Base-by-base conservation (phyloP, 2,329 filamentous ascomycete species). In the Monosporascus sp. region DNA sequence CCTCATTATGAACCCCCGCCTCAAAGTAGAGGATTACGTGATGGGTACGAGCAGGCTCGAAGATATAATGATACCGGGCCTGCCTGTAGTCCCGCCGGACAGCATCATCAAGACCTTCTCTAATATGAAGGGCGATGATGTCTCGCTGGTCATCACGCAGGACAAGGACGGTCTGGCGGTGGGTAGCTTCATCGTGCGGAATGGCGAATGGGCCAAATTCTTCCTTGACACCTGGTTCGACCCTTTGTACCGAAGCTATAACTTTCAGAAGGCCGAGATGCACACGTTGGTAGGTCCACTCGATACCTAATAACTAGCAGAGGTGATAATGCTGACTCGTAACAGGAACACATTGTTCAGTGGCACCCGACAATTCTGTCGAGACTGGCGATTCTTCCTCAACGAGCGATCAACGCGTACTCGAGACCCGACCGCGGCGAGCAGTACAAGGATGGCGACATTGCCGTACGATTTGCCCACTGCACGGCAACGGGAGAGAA, bases 361-460 rank as follows among this genome's bases (percentile, higher is more conserved):
- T 99, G 94, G 95, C 94, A 99, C 68, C 91, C 93, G 27, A 99
- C 94, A 0, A 87, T 99, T 45, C 82, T 99, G 11, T 91, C 93
- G 38, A 94, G 91, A 67, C 76, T 97, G 57, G 92, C 89, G 1
- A 78, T 99, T 22, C 79, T 99, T n/a, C 91, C 93, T 2, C 94
- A 99, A 71, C 83, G 87, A 50, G 78, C 81, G 36, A 75, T 99
- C 68, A 96, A 96, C 66, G 82, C 90, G 0, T 97, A 97, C 71
- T 85, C 79, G 56, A 72, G 73, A 50, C 67, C 69, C 43, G 71
- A 73, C 22, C 70, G 77, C 54, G 86, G 86, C 50, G 82, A 82
- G 17, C 76, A 82, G 48, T 97, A 91, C 70, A 82, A 87, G 65
- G 84, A 92, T 8, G 93, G 91, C 34, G 92, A 97, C 66, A 86